Evolutionary conservation across 331 rosid genomes (phyloP), one percentile per base, ranked within the genome.

Genomic region (Prunus yedoensis): DNA sequence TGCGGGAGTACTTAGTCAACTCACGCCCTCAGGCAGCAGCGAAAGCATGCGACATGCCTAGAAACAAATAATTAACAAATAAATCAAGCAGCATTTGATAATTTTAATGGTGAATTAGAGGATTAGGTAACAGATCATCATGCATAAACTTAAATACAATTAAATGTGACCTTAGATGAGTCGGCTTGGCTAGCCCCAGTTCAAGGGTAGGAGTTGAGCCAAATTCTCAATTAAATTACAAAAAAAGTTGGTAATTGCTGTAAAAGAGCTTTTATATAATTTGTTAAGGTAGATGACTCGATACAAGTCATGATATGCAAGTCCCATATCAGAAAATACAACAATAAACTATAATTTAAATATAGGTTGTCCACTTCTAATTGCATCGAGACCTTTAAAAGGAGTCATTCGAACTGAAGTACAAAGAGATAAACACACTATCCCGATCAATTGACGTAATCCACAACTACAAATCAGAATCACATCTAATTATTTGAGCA

Each of bases 271-370:
- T 21, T 21, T 57, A 57, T 13, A 35, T 35, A 35, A 35, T 35
- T 35, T 35, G 8, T 35, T 35, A 6, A 6, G 1, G 1, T 35
- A 35, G 2, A 1, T 35, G 0, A 2, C 41, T 35, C 0, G 8
- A 35, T 35, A 35, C 8, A 35, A 35, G 2, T 6, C 0, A 35
- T 35, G 1, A 6, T 35, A 8, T 1, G 8, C 6, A 35, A 35
- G 41, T 35, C 41, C 0, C 1, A 35, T 0, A 5, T 35, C 8
- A 0, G 0, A 35, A 1, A 35, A 35, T 35, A 35, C 0, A 35
- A 35, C 0, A 35, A 35, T 35, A 35, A 35, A 5, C 0, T 35
- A 35, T 0, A 1, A 0, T 35, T 35, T 35, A 5, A 5, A 35
- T 35, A 35, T 1, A 35, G 8, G 0, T 6, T 2, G 2, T 35